These are phyloP conservation scores for Isatis lusitanica DNA, from an alignment of 441 rosid genomes.

Conservation along the genomic window DNA sequence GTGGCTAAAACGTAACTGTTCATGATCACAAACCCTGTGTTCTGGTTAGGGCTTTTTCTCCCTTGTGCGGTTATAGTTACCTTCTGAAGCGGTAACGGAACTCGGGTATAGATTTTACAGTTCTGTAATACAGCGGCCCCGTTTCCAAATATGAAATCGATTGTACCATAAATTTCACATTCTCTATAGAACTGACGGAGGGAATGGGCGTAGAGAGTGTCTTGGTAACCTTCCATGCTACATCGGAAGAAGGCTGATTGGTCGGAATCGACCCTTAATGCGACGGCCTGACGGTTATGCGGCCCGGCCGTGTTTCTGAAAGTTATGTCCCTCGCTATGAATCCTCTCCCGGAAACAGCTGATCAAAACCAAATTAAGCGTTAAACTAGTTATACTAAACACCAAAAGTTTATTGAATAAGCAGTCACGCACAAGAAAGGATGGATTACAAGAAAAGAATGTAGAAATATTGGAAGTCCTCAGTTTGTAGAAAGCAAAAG, in stretches of 20 bases:
- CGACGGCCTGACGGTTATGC: slow-evolving; percentile 58
- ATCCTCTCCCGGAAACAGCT: slow-evolving; percentile 73
- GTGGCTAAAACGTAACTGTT: slow-evolving; percentile 51
- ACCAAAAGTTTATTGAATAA: not conserved
- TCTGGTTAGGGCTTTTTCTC: slow-evolving; percentile 56
- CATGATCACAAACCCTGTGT: slow-evolving; percentile 63
- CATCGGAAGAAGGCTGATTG: slow-evolving; percentile 68
- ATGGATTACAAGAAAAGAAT: slow-evolving; percentile 12
- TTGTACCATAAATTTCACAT: slow-evolving; percentile 58
- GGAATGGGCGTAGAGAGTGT: slow-evolving; percentile 64
- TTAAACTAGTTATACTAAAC: not conserved
- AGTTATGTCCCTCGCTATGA: slow-evolving; percentile 69
- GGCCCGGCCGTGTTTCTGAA: slow-evolving; percentile 66
- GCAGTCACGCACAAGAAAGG: slow-evolving; percentile 1
- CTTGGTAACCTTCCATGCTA: slow-evolving; percentile 65
- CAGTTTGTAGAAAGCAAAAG: not conserved
- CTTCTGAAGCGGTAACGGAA: slow-evolving; percentile 50
- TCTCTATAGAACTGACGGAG: slow-evolving; percentile 60
- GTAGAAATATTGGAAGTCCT: not conserved
- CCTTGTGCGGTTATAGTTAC: slow-evolving; percentile 73
- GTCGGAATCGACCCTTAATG: slow-evolving; percentile 65
- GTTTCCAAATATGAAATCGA: slow-evolving; percentile 69
- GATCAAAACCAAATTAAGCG: not conserved
- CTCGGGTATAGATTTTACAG: slow-evolving; percentile 54
- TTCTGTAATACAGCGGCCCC: slow-evolving; percentile 59